A percentile compares a stretch with the other conserved stretches of the same genome.
Evolutionary conservation across 2,329 filamentous ascomycete genomes (phyloP).

Genomic region (Neofusicoccum kwambonambiense): DNA sequence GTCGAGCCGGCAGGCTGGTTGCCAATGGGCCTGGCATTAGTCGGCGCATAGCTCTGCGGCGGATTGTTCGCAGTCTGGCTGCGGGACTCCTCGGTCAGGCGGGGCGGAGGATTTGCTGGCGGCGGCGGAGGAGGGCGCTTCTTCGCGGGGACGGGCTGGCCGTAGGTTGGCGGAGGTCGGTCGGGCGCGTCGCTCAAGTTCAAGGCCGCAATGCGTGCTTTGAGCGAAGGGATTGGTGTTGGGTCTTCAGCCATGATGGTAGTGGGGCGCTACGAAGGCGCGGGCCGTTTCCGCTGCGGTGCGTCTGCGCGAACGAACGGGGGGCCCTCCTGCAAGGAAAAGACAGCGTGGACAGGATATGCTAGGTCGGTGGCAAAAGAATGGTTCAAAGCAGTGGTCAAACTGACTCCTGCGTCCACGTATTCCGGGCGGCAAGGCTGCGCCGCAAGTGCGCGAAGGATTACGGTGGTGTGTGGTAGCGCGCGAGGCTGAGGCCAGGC

Average conservation of each 20-base stretch:
- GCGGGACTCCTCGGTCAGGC: slow-evolving; percentile 32
- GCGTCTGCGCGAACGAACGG: slow-evolving; percentile 35
- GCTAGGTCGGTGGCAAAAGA: not conserved
- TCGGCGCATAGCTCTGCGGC: slow-evolving; percentile 37
- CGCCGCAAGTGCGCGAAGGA: slow-evolving; percentile 5
- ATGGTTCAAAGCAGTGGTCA: not conserved
- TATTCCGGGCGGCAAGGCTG: not conserved
- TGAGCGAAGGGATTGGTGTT: slow-evolving; percentile 34
- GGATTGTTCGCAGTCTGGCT: slow-evolving; percentile 42
- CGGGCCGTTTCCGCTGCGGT: slow-evolving; percentile 8
- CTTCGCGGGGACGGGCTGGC: slow-evolving; percentile 32
- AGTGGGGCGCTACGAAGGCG: slow-evolving; percentile 4
- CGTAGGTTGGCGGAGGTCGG: slow-evolving; percentile 35
- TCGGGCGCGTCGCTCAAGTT: slow-evolving; percentile 47
- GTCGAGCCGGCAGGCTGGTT: slow-evolving; percentile 38
- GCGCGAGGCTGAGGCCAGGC: slow-evolving; percentile 6
- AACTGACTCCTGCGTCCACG: not conserved
- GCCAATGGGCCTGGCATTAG: slow-evolving; percentile 32
- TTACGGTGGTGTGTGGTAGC: not conserved
- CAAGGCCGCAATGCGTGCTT: slow-evolving; percentile 48
- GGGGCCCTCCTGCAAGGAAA: slow-evolving; percentile 20
- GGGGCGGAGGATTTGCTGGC: slow-evolving; percentile 36
- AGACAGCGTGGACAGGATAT: not conserved
- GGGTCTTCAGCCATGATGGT: slow-evolving; percentile 28
- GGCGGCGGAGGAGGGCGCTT: slow-evolving; percentile 40